Percentiles rank a stretch among this genome's conserved stretches.
Evolutionary conservation across 176 grass and related monocot genomes (phyloP).

Genomic region (Areca catechu): DNA sequence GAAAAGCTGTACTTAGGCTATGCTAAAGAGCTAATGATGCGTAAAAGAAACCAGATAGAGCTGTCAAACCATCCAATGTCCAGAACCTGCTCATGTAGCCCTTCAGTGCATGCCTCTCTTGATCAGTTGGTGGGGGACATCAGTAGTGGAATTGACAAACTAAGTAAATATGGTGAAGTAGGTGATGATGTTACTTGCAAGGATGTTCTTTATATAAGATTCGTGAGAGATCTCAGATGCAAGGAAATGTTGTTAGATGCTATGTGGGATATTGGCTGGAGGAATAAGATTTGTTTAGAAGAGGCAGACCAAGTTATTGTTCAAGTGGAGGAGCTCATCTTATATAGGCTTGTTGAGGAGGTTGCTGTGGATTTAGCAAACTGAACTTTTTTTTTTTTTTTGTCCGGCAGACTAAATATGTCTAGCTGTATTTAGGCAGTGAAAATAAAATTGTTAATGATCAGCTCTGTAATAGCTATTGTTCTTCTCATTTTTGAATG

Average conservation of each 20-base stretch:
- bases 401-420: no score
- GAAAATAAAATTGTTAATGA: no score
- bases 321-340: slow-evolving; percentile 32
- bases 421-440: no score
- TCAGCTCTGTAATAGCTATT: no score
- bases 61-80: slow-evolving; percentile 16
- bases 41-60: slow-evolving; percentile 23
- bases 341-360: slow-evolving; percentile 49
- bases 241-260: slow-evolving; percentile 26
- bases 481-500: no score
- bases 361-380: slow-evolving; percentile 23
- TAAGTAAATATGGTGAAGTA: slow-evolving; percentile 26
- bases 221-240: slow-evolving; percentile 67
- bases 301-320: slow-evolving; percentile 37
- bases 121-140: slow-evolving; percentile 39
- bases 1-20: slow-evolving; percentile 37
- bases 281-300: slow-evolving; percentile 46
- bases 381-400: background rate
- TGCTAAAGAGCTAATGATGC: slow-evolving; percentile 44
- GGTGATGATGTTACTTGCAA: slow-evolving; percentile 1
- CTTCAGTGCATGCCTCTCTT: slow-evolving; percentile 25
- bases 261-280: slow-evolving; percentile 66
- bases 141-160: slow-evolving; percentile 20
- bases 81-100: slow-evolving; percentile 8
- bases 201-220: slow-evolving; percentile 44